Base-by-base conservation (phyloP, 1,284 basidiomycete genomes). In the Fomitopsis pinicola region DNA sequence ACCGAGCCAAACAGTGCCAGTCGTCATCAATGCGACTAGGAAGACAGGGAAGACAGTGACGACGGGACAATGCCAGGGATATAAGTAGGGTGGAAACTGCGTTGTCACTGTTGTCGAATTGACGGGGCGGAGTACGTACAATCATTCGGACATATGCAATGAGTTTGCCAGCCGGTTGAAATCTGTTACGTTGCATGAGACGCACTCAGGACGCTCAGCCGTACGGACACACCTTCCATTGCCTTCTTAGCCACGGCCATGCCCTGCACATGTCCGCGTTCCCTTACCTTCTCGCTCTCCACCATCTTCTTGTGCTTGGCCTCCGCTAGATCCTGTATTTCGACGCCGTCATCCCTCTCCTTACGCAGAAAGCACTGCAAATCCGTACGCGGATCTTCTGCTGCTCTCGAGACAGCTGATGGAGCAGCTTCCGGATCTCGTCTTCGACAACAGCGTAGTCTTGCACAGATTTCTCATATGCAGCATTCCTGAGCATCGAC, bases 161-260 rank as follows among this genome's bases (percentile, higher is more conserved):
- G 26, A 26, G 45, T 14, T 35, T 5, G 61, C 56, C 28, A 66
- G 46, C 4, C 55, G 62, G 7, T 46, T 59, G 33, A 60, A 64
- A 38, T 64, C 65, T 64, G 19, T 19, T 12, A 33, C 9, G 35
- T 38, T 57, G 52, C 46, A 45, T 57, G 12, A 54, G 54, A 15
- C 7, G 35, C 26, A n/a, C 44, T 50, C 14, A 19, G 33, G 17
- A 50, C 17, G 14, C 19, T 8, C 9, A 10, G n/a, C 17, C 17
- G 3, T 17, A 26, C 17, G n/a, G 12, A 55, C 66, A 38, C n/a
- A 70, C 71, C 71, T 65, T 68, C 68, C 3, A 71, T 68, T 3
- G 71, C 70, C 55, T 69, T 71, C 64, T 73, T 73, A 1, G 69
- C 63, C 3, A 67, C 66, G 3, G 70, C 70, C 70, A 73, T 69